Percentiles rank a stretch among this genome's conserved stretches.
Conservation (phyloP, 352 stramenopile genomes). For the Pythium biforme region DNA sequence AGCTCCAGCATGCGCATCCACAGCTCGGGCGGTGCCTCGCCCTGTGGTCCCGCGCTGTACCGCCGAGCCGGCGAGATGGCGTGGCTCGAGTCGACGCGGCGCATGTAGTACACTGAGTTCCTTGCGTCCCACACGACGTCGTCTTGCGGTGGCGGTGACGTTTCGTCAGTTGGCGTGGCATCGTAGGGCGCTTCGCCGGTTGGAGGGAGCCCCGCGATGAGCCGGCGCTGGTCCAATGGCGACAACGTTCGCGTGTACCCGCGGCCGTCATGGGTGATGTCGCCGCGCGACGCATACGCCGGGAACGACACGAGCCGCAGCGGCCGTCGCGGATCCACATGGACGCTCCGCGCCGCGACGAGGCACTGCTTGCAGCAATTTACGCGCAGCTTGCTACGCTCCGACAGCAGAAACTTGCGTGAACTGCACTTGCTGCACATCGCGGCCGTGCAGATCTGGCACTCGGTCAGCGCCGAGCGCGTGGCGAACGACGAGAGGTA, state of each 20-base stretch:
- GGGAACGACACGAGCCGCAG: constrained; percentile 19
- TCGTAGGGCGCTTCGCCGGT: neutral
- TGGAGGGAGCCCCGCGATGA: neutral
- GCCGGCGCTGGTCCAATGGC: neutral
- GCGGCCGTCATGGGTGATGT: neutral
- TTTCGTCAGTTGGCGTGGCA: neutral
- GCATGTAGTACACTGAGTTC: neutral
- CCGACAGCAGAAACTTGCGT: constrained; percentile 37
- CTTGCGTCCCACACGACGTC: neutral
- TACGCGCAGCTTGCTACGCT: constrained; percentile 30
- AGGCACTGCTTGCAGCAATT: constrained; percentile 55
- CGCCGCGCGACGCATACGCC: neutral
- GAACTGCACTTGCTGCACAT: constrained; percentile 51
- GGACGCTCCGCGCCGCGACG: constrained; percentile 33
- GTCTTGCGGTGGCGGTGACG: neutral
- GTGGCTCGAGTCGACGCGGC: neutral
- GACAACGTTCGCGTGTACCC: neutral
- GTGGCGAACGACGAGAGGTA: constrained; percentile 5
- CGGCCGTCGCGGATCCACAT: constrained; percentile 35
- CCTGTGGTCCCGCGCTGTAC: neutral
- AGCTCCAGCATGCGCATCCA: constrained; percentile 21
- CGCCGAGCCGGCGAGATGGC: neutral
- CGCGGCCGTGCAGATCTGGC: constrained; percentile 7
- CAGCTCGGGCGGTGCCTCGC: neutral
- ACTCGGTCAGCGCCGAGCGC: constrained; percentile 8